Base-by-base conservation (phyloP, 2,329 filamentous ascomycete genomes). In the Aspergillus tamarii region DNA sequence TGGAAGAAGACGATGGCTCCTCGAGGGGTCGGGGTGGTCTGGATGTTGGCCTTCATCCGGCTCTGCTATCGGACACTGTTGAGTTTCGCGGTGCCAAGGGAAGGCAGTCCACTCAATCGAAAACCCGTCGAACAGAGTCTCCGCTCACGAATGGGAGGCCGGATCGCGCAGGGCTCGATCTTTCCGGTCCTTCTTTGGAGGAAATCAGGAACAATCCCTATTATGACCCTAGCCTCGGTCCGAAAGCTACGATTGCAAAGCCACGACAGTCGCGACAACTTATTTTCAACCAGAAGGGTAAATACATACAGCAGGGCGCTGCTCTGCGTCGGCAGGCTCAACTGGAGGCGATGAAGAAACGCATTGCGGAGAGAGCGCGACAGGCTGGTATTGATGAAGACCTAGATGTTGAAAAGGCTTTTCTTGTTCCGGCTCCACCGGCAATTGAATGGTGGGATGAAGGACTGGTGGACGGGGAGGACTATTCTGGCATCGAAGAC, bases 381-480 rank as follows among this genome's bases (percentile, higher is more conserved):
- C 94, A 93, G 76, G 93, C 91, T n/a, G 94, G 93, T 54, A 92
- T 98, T 66, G 94, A 98, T 72, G 94, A 98, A 76, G 94, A 94
- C 69, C 80, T 92, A 34, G 90, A 96, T 66, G 88, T 91, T 56
- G 94, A 99, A 77, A 96, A 94, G 77, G 91, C 93, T 36, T 98
- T 94, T 75, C 80, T 95, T 4, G 88, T 97, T 7, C 90, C 94
- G 66, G 84, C 86, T 36, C 95, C 95, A 11, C 95, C 95, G 4
- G 90, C 90, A 9, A 86, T 98, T 48, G 95, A 99, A 77, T 99
- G 95, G 95, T 98, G 94, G 92, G 95, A 99, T 72, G 94, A 98
- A 80, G 92, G 89, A 2, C 82, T 98, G 21, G 84, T 96, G 19
- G 85, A 91, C 58, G 92, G 90, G 48, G 85, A 86, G 48, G 89